A percentile compares a stretch with the other conserved stretches of the same genome.
phyloP scores from a whole-genome alignment of 2,329 filamentous ascomycete genomes.

The Aureobasidium lini region DNA sequence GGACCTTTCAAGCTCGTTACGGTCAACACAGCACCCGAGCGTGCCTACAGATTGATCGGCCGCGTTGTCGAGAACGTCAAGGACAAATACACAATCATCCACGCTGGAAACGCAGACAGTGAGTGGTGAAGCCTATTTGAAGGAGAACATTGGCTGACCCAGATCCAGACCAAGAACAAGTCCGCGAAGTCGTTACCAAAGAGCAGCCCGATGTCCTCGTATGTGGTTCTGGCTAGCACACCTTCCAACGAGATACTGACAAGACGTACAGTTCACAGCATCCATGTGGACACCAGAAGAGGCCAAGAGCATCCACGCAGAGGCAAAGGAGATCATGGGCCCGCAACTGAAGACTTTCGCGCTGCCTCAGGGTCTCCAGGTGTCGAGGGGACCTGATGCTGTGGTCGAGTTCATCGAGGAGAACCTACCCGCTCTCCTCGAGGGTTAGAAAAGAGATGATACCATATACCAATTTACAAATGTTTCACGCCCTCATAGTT shows the following conservation, averaged over 20 bases:
- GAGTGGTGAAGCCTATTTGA: conserved; percentile 21
- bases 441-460: conserved; percentile 5
- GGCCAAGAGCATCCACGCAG: conserved; percentile 37
- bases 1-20: conserved; percentile 59
- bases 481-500: neutral
- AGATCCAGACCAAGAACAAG: conserved; percentile 45
- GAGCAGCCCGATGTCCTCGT: conserved; percentile 50
- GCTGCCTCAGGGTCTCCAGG: conserved; percentile 48
- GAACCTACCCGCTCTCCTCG: conserved; percentile 29
- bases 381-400: conserved; percentile 45
- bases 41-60: conserved; percentile 56
- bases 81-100: conserved; percentile 55
- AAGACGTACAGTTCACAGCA: conserved; percentile 47
- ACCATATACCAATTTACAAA: neutral
- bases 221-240: conserved; percentile 19
- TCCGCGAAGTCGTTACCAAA: conserved; percentile 46
- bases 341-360: conserved; percentile 46
- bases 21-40: conserved; percentile 60
- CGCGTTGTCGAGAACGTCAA: conserved; percentile 54
- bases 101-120: conserved; percentile 58
- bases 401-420: conserved; percentile 47
- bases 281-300: conserved; percentile 52
- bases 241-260: neutral
- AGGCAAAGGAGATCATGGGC: conserved; percentile 36
- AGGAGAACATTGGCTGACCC: neutral